A percentile compares a stretch with the other conserved stretches of the same genome.
Evolutionary conservation across 257 asterid species (phyloP).

Genomic region (Lantana camara): DNA sequence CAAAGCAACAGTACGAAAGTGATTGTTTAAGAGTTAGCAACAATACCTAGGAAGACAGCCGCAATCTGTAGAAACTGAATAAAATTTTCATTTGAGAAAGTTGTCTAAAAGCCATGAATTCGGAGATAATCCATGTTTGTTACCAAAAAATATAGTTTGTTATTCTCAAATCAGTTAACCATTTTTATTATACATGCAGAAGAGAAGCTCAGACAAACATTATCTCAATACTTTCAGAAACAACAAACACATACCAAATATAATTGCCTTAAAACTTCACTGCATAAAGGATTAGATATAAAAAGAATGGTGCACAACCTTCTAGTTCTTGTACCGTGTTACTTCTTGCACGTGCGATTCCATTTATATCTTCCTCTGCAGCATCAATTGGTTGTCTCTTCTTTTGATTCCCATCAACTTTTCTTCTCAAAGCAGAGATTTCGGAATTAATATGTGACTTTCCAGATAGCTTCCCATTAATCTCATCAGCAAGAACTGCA

Average conservation of each 20-base stretch:
- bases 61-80: not conserved
- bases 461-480: constrained; percentile 68
- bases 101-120: not conserved
- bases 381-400: constrained; percentile 38
- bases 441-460: constrained; percentile 51
- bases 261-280: not conserved
- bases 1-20: not conserved
- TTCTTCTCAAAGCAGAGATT: constrained; percentile 57
- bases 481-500: constrained; percentile 84
- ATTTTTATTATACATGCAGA: constrained; percentile 2
- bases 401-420: constrained; percentile 54
- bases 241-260: not conserved
- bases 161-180: not conserved
- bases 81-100: not conserved
- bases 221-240: not conserved
- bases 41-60: too few species aligned
- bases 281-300: constrained; percentile 4
- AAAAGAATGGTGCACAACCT: constrained; percentile 49
- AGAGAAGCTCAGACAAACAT: not conserved
- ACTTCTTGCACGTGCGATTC: constrained; percentile 37
- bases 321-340: constrained; percentile 44
- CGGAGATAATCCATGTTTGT: constrained; percentile 3
- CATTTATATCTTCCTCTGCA: constrained; percentile 52
- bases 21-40: too few species aligned
- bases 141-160: not conserved